Conservation (phyloP, 2,329 filamentous ascomycete species). For the Aspergillus glaucus region DNA sequence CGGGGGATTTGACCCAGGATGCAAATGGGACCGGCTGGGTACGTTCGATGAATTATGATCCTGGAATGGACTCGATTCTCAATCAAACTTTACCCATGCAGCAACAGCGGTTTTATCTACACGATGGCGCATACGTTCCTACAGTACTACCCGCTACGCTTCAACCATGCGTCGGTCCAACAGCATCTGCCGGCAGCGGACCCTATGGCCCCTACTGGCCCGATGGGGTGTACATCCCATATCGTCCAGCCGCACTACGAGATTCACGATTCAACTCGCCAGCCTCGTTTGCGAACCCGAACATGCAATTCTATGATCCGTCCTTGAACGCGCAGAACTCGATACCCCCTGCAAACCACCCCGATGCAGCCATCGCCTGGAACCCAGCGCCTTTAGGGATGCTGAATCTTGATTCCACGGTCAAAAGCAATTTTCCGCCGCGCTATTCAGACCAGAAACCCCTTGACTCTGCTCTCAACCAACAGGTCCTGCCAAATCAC, state of each 20-base stretch:
- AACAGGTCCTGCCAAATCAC: conserved; percentile 22
- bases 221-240: conserved; percentile 56
- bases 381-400: conserved; percentile 21
- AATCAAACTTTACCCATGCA: conserved; percentile 49
- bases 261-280: conserved; percentile 43
- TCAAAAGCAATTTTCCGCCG: conserved; percentile 32
- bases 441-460: conserved; percentile 31
- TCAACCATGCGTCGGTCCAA: conserved; percentile 53
- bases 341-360: conserved; percentile 18
- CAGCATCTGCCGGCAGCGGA: conserved; percentile 51
- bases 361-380: conserved; percentile 27
- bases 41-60: conserved; percentile 39
- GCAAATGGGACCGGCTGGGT: conserved; percentile 36
- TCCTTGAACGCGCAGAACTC: conserved; percentile 21
- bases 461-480: conserved; percentile 21
- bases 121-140: conserved; percentile 48
- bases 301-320: conserved; percentile 26
- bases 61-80: conserved; percentile 56
- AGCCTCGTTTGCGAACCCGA: conserved; percentile 17
- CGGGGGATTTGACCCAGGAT: conserved; percentile 26
- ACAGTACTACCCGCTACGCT: conserved; percentile 55
- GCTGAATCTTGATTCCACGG: conserved; percentile 21
- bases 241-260: conserved; percentile 52
- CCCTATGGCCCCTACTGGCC: conserved; percentile 59
- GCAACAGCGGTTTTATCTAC: conserved; percentile 36